Evolutionary conservation across 2,329 filamentous ascomycete species (phyloP).

Genomic region (Aspergillus persii): DNA sequence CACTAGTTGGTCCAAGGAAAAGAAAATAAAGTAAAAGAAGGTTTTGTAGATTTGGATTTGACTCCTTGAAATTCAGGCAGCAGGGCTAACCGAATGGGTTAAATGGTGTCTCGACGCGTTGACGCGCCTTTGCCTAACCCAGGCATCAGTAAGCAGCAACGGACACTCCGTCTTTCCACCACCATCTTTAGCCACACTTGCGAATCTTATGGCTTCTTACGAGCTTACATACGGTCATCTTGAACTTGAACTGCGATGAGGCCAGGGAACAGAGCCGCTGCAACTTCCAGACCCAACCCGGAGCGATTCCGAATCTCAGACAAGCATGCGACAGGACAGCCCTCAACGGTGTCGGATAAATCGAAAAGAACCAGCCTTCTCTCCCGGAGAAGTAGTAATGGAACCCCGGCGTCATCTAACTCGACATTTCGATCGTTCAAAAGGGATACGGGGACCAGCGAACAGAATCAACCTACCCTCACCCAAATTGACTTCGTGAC

Average conservation of each 20-base stretch:
- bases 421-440: constrained; percentile 21
- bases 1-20: background rate
- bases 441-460: constrained; percentile 16
- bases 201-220: constrained; percentile 14
- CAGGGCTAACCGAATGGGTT: background rate
- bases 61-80: background rate
- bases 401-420: constrained; percentile 15
- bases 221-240: background rate
- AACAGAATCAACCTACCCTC: constrained; percentile 37
- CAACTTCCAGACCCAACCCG: constrained; percentile 14
- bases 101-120: background rate
- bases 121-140: constrained; percentile 1
- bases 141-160: background rate
- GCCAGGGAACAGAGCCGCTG: constrained; percentile 14
- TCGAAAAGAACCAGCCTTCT: constrained; percentile 12
- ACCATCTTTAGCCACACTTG: constrained; percentile 1
- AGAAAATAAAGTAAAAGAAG: background rate
- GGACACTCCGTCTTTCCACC: background rate
- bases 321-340: constrained; percentile 11
- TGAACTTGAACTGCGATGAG: constrained; percentile 28
- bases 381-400: constrained; percentile 11
- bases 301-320: constrained; percentile 23
- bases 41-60: too few relatives aligned
- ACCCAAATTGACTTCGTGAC: constrained; percentile 43
- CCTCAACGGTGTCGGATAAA: constrained; percentile 15